A percentile compares a stretch with the other conserved stretches of the same genome.
Conservation (phyloP, 164 flowering plant species). For the Kingdonia uniflora region DNA sequence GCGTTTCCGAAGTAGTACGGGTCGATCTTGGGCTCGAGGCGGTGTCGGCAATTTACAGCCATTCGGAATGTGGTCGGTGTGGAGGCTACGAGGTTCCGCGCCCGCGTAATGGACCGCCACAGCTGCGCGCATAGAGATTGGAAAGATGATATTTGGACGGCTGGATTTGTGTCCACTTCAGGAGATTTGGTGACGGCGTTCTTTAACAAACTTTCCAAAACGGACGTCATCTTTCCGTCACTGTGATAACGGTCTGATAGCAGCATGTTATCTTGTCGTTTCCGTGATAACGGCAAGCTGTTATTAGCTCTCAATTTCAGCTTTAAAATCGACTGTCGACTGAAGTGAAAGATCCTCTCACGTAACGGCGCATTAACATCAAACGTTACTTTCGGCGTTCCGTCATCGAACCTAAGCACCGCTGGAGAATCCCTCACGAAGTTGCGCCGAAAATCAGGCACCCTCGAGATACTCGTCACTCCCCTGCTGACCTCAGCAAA, state of each 20-base stretch:
- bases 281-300: conserved; percentile 17
- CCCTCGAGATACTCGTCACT: conserved; percentile 22
- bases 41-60: conserved; percentile 87
- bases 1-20: conserved; percentile 82
- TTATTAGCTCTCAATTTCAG: conserved; percentile 51
- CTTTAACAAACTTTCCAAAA: conserved; percentile 9
- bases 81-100: conserved; percentile 29
- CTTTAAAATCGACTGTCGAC: conserved; percentile 39
- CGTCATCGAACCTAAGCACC: conserved; percentile 49
- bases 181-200: conserved; percentile 3
- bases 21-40: conserved; percentile 54
- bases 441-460: conserved; percentile 47
- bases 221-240: conserved; percentile 23
- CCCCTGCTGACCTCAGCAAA: conserved; percentile 52
- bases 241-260: conserved; percentile 1
- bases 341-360: conserved; percentile 69
- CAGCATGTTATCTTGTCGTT: conserved; percentile 26
- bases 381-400: conserved; percentile 57
- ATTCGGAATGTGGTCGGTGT: conserved; percentile 68
- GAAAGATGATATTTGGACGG: conserved; percentile 70
- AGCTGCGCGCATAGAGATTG: conserved; percentile 74
- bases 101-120: conserved; percentile 79
- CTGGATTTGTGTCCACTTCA: conserved; percentile 5
- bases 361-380: conserved; percentile 46
- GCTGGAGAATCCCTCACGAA: conserved; percentile 52